Base-by-base conservation (phyloP, 2,329 filamentous ascomycete genomes). In the Fonsecaea pedrosoi region DNA sequence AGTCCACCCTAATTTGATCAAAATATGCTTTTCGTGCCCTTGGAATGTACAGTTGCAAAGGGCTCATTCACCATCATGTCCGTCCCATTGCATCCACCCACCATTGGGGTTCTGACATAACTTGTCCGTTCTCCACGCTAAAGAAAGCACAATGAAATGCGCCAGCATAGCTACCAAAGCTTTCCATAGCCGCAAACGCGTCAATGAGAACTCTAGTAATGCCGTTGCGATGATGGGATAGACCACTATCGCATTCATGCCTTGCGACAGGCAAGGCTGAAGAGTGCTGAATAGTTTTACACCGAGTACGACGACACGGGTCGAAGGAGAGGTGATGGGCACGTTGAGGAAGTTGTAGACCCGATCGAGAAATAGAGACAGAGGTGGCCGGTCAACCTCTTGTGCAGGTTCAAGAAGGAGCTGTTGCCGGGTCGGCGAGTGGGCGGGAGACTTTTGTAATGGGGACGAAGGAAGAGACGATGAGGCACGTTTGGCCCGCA, bases 161-260 rank as follows among this genome's bases (percentile, higher is more conserved):
- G 66, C 8, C 32, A 64, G 21, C 61, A 61, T 65, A 13, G 64
- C 62, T 30, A 66, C 10, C 4, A 32, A 38, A 9, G 64, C 69
- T 62, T 70, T 70, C 71, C 70, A 73, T 12, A 70, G 12, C 13
- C 61, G 66, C 35, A 69, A 45, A 40, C 69, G 58, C 1, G 63
- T 18, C n/a, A 65, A 7, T 7, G 71, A 65, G 48, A 73, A 68
- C 59, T 73, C 72, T 4, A 69, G 55, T 18, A 71, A 53, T 9
- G 72, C 72, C 2, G 69, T 32, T 6, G 34, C 58, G 21, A 73
- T 69, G 32, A 71, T 40, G 4, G 68, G 69, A 53, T 73, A 73
- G 40, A 72, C 69, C 13, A 71, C 53, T 3, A 59, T n/a, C 12
- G 66, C 65, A 54, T 73, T 70, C 40, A 72, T 65, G 8, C 71